A percentile compares a stretch with the other conserved stretches of the same genome.
These are phyloP conservation scores for Stephania cephalantha DNA, from an alignment of 164 flowering plant genomes.

Conservation along the genomic window DNA sequence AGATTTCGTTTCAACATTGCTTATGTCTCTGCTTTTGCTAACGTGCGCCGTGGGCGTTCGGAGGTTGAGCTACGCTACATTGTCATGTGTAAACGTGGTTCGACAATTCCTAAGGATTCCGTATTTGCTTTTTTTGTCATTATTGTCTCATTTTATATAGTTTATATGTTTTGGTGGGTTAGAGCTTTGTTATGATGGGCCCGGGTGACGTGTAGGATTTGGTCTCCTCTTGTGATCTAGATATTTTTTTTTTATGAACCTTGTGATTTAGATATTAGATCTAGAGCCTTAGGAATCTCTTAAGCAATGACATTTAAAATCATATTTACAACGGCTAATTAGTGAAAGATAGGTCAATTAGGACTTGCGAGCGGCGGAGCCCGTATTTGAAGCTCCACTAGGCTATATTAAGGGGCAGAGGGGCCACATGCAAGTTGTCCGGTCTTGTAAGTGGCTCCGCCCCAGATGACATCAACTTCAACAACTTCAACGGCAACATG, in stretches of 20 bases:
- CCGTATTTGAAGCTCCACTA: too few relatives aligned
- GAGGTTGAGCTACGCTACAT: neutral
- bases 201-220: neutral
- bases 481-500: too few relatives aligned
- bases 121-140: neutral
- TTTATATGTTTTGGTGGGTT: too few relatives aligned
- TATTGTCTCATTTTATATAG: neutral
- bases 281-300: neutral
- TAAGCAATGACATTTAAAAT: neutral
- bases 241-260: too few relatives aligned
- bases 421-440: too few relatives aligned
- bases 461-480: too few relatives aligned
- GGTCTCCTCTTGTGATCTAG: neutral
- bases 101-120: neutral
- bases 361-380: too few relatives aligned
- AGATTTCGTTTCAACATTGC: slow-evolving; percentile 16
- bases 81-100: neutral
- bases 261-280: neutral
- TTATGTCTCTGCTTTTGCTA: neutral
- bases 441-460: too few relatives aligned
- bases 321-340: too few relatives aligned
- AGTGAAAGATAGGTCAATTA: too few relatives aligned
- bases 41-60: neutral
- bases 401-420: too few relatives aligned
- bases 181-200: neutral